Base-by-base conservation (phyloP, 805 yeast species). In the Candida adriatica region DNA sequence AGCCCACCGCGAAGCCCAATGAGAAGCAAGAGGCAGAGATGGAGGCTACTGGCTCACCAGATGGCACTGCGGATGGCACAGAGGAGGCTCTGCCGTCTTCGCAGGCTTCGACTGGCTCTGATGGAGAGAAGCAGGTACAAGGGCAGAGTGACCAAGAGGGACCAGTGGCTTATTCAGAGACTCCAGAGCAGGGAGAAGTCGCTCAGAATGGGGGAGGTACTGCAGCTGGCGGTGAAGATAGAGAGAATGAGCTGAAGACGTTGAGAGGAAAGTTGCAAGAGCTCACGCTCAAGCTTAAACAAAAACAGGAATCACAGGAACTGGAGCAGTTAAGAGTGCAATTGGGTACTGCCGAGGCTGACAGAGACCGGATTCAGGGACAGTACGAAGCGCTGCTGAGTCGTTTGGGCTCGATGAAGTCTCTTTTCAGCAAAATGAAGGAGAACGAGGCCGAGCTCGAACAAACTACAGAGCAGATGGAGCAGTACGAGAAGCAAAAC, bases 351-450 rank as follows among this genome's bases (percentile, higher is more conserved):
- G 52, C 61, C 17, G 63, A 61, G 18, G 58, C 62, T 21, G 85
- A 79, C 45, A 66, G 79, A 34, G 79, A 70, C 29, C 66, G 69
- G 18, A 64, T 70, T 18, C 74, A 78, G 43, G 61, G 65, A 2
- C 75, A 75, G 40, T 79, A 81, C 47, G 79, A 79, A 38, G 62
- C 70, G 5, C 55, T 83, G 19, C 54, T 83, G 37, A 73, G 72
- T 40, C 68, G 79, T 50, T 53, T 83, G 13, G 71, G 85, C 1
- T 71, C 83, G 3, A 81, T 82, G 90, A 82, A 80, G 43, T 61
- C 78, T 1, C 69, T 82, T 2, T 82, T 82, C 53, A 65, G 60
- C 24, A 81, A 82, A 42, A 79, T 81, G 84, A 79, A 81, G 48
- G 79, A 73, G 35, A 62, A 85, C 0, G 79, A 81, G 48, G 58